Evolutionary conservation across 306 rosid genomes (phyloP).

Genomic region (Gastrolobium villosum): DNA sequence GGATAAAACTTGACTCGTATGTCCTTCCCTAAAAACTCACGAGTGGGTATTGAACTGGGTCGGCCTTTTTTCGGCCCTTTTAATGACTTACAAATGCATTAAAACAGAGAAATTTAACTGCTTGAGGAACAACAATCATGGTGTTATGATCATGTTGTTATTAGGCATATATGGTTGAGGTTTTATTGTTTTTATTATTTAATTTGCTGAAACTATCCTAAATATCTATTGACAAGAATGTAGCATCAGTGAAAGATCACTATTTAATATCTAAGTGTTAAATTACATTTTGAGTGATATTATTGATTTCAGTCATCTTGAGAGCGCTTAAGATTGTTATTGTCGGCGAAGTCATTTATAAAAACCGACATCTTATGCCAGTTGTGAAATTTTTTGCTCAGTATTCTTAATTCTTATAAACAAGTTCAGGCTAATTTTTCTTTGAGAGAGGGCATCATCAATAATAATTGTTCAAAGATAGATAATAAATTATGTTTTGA

Average conservation of each 20-base stretch:
- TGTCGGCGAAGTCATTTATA: slow-evolving; percentile 20
- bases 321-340: slow-evolving; percentile 1
- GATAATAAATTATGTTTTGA: slow-evolving; percentile 14
- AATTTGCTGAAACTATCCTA: not conserved
- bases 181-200: not conserved
- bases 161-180: not conserved
- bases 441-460: slow-evolving; percentile 27
- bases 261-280: not conserved
- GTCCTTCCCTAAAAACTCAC: too few species aligned
- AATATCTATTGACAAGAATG: not conserved
- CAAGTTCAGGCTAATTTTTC: not conserved
- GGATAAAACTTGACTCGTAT: too few species aligned
- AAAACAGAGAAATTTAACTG: not conserved
- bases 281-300: not conserved
- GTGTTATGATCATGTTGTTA: not conserved
- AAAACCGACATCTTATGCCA: slow-evolving; percentile 36
- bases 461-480: slow-evolving; percentile 35
- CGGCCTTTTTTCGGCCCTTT: too few species aligned
- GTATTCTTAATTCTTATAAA: slow-evolving; percentile 33
- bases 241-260: not conserved
- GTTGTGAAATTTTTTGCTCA: slow-evolving; percentile 40
- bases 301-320: not conserved
- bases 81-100: not conserved
- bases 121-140: not conserved
- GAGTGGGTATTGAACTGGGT: too few species aligned